Evolutionary conservation across 2,329 filamentous ascomycete genomes (phyloP).

Genomic region (Penicillium sp.): DNA sequence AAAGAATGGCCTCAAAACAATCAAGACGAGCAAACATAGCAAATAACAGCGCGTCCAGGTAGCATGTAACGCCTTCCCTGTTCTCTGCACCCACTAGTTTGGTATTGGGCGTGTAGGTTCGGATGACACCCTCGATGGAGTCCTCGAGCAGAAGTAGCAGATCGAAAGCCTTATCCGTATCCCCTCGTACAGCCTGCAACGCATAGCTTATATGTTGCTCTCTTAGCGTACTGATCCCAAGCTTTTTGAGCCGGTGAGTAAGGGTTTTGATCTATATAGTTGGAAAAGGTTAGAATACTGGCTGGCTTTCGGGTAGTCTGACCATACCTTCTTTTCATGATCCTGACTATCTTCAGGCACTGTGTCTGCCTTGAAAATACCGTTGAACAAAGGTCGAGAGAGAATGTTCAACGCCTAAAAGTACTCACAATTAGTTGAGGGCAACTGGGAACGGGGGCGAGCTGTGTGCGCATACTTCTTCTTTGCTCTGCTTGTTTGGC

Average conservation of each 20-base stretch:
- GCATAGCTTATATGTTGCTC: constrained; percentile 62
- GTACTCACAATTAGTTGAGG: constrained; percentile 11
- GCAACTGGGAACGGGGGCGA: not conserved
- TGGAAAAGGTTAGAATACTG: constrained; percentile 13
- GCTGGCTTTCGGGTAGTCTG: not conserved
- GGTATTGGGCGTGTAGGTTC: constrained; percentile 67
- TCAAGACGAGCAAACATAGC: constrained; percentile 91
- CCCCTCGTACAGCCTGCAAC: constrained; percentile 61
- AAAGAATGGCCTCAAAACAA: constrained; percentile 89
- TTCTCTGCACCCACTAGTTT: constrained; percentile 83
- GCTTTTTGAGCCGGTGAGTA: constrained; percentile 49
- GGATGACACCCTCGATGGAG: constrained; percentile 73
- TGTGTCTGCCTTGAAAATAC: constrained; percentile 32
- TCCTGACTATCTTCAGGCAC: constrained; percentile 25
- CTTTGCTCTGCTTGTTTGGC: constrained; percentile 31
- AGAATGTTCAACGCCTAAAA: constrained; percentile 25
- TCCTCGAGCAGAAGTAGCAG: constrained; percentile 75
- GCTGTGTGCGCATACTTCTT: constrained; percentile 26
- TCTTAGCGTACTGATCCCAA: constrained; percentile 55
- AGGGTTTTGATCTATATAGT: constrained; percentile 50
- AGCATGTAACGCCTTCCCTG: constrained; percentile 83
- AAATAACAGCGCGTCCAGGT: constrained; percentile 84
- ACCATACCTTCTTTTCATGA: constrained; percentile 36
- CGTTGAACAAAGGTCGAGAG: constrained; percentile 28
- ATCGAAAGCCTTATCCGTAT: constrained; percentile 70